Percentiles rank a stretch among this genome's conserved stretches.
phyloP scores from a whole-genome alignment of 1,284 basidiomycete species.

The Cryptococcus amylolentus region DNA sequence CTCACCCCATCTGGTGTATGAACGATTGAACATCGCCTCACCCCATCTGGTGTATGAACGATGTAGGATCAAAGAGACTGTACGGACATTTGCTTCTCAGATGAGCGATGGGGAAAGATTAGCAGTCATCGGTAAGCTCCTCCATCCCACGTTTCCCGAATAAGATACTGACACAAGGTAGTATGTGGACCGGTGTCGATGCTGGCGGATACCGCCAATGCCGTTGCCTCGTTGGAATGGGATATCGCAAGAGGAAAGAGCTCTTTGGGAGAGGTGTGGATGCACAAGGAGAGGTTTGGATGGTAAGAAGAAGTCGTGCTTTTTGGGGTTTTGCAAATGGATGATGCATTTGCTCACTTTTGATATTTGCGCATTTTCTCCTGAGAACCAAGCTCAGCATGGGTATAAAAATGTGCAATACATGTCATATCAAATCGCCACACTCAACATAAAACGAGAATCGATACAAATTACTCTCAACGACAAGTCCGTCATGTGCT shows the following conservation, averaged over 20 bases:
- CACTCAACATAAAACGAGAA: no score
- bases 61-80: not conserved
- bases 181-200: conserved; percentile 4
- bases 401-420: no score
- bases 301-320: not conserved
- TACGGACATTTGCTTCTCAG: not conserved
- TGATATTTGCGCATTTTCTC: no score
- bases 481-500: no score
- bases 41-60: not conserved
- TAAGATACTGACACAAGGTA: not conserved
- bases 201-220: conserved; percentile 1
- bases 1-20: not conserved
- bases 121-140: conserved; percentile 2
- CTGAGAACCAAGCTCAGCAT: no score
- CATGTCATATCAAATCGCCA: no score
- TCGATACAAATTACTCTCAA: no score
- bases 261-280: conserved; percentile 3
- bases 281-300: conserved; percentile 4
- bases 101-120: not conserved
- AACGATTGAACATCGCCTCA: no score
- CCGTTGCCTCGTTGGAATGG: not conserved
- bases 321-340: no score
- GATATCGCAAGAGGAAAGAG: conserved; percentile 1
- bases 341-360: no score
- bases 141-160: not conserved